These are phyloP conservation scores for Vaccinium myrtillus DNA, from an alignment of 148 eudicot genomes.

Conservation along the genomic window DNA sequence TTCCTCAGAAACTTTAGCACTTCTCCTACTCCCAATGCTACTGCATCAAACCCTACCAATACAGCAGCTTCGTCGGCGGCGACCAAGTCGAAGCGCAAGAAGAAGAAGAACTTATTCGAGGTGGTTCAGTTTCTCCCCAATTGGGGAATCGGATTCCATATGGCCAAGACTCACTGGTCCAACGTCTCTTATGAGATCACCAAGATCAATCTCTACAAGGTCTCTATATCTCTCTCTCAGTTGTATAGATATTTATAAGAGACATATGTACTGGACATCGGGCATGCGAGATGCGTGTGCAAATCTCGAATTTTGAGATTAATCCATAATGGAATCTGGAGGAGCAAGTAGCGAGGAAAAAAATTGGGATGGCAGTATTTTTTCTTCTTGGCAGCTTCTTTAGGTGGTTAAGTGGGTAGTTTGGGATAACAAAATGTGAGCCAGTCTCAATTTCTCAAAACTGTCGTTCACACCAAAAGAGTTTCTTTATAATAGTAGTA, in stretches of 20 bases:
- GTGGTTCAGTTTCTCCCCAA: slow-evolving; percentile 81
- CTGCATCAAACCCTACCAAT: slow-evolving; percentile 20
- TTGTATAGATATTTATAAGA: too few relatives aligned
- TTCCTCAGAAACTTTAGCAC: slow-evolving; percentile 40
- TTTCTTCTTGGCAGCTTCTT: not conserved
- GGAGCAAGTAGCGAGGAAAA: too few relatives aligned
- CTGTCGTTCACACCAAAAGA: not conserved
- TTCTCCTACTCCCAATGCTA: slow-evolving; percentile 18
- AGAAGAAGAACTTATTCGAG: slow-evolving; percentile 88
- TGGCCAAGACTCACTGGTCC: slow-evolving; percentile 86
- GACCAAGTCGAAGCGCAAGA: slow-evolving; percentile 42
- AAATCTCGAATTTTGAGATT: too few relatives aligned
- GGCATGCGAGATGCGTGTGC: too few relatives aligned
- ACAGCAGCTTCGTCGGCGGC: slow-evolving; percentile 28
- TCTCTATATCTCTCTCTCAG: not conserved
- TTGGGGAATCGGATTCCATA: slow-evolving; percentile 89
- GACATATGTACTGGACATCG: too few relatives aligned
- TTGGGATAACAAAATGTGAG: not conserved
- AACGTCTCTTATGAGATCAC: slow-evolving; percentile 81
- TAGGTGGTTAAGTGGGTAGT: not conserved
- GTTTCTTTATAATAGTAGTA: not conserved
- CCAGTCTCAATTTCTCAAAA: not conserved
- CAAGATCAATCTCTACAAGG: slow-evolving; percentile 92
- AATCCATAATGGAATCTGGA: too few relatives aligned
- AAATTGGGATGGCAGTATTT: not conserved